phyloP scores from a whole-genome alignment of 352 stramenopile species.

The Phytopythium helicoides region DNA sequence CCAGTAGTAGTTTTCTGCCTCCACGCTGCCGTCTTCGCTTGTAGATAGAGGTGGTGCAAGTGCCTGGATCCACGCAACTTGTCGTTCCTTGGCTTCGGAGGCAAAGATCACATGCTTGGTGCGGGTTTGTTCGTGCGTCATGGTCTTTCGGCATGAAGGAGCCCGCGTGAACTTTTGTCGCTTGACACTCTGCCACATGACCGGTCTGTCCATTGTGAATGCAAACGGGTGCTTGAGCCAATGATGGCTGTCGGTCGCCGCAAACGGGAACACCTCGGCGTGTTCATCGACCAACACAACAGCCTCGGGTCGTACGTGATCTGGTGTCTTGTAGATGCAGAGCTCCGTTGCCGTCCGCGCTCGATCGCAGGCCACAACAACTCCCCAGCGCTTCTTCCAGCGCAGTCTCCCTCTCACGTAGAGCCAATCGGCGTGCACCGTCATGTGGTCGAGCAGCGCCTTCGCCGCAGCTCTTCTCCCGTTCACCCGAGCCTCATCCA shows the following conservation, averaged over 20 bases:
- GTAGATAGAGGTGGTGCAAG: slow-evolving; percentile 19
- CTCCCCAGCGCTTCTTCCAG: slow-evolving; percentile 45
- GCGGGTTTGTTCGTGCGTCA: neutral
- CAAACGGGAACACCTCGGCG: neutral
- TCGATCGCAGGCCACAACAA: slow-evolving; percentile 37
- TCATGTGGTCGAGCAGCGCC: slow-evolving; percentile 29
- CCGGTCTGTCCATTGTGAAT: slow-evolving; percentile 3
- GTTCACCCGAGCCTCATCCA: slow-evolving; percentile 42
- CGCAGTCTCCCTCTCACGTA: slow-evolving; percentile 13
- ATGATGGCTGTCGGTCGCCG: slow-evolving; percentile 3
- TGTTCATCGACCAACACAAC: slow-evolving; percentile 7
- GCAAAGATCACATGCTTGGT: slow-evolving; percentile 3
- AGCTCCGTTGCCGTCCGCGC: slow-evolving; percentile 28
- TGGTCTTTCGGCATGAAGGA: slow-evolving; percentile 4
- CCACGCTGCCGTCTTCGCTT: too few species aligned
- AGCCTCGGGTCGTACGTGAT: slow-evolving; percentile 1
- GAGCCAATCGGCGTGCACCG: slow-evolving; percentile 42
- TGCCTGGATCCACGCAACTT: slow-evolving; percentile 1
- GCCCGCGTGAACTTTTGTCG: slow-evolving; percentile 6
- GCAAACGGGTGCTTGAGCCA: slow-evolving; percentile 6
- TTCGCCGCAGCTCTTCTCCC: slow-evolving; percentile 18
- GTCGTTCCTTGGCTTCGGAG: neutral
- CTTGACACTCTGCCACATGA: slow-evolving; percentile 3
- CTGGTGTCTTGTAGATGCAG: slow-evolving; percentile 4
- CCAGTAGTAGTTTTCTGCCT: slow-evolving; percentile 6